phyloP scores from a whole-genome alignment of 371 early-diverging fungal species.

The Mucor sp. region DNA sequence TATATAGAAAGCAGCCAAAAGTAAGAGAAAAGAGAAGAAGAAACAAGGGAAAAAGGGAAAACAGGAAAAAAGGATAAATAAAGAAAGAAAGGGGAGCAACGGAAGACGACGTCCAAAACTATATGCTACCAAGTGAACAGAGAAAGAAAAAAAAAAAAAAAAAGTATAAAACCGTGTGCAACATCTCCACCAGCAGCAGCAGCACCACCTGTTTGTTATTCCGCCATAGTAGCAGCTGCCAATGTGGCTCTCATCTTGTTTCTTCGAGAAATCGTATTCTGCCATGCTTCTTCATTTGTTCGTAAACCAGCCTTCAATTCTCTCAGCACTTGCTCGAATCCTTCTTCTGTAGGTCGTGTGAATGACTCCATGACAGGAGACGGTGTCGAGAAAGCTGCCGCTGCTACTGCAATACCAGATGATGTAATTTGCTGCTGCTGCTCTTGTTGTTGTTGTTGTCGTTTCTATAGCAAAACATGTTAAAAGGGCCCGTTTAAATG shows the following conservation, averaged over 20 bases:
- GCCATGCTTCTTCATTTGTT: constrained; percentile 32
- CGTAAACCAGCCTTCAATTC: constrained; percentile 40
- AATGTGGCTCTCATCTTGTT: background rate
- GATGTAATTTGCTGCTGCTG: constrained; percentile 7
- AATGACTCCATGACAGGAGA: constrained; percentile 1
- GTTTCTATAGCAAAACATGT: constrained; percentile 10
- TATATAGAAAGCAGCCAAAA: background rate
- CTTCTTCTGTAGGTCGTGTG: constrained; percentile 20
- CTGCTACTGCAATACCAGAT: background rate
- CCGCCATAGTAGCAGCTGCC: background rate
- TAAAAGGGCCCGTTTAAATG: constrained; percentile 1
- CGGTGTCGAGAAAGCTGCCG: background rate
- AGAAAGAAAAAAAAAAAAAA: too few relatives aligned
- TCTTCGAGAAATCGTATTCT: constrained; percentile 8
- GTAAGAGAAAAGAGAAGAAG: background rate
- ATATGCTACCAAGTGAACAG: too few relatives aligned
- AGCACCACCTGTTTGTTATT: constrained; percentile 13
- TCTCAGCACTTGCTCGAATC: constrained; percentile 39
- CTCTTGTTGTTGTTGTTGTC: constrained; percentile 10
- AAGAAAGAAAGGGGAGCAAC: constrained; percentile 1
- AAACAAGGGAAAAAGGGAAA: background rate
- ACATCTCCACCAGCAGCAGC: background rate
- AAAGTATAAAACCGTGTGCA: background rate
- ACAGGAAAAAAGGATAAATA: constrained; percentile 8
- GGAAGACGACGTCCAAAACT: background rate